Conservation (phyloP, 2,329 filamentous ascomycete genomes). For the Aspergillus arachidicola region DNA sequence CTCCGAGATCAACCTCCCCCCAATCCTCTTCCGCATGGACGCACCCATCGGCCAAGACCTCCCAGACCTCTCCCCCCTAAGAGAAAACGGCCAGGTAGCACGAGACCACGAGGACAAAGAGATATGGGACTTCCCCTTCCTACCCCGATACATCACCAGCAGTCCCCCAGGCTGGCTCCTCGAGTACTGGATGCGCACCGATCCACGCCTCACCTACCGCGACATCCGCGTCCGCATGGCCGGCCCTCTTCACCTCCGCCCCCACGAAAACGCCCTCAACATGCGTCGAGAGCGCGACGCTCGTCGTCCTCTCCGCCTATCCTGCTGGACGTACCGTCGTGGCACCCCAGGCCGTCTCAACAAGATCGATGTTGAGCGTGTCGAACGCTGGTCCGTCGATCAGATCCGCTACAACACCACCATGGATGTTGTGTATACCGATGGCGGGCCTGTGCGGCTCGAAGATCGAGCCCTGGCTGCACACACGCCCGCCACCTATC, state of each 20-base stretch:
- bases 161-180: constrained; percentile 30
- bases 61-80: constrained; percentile 7
- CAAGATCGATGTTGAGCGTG: constrained; percentile 28
- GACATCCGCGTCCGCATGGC: constrained; percentile 35
- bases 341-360: constrained; percentile 15
- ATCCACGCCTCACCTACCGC: constrained; percentile 28
- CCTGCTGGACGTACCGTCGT: constrained; percentile 29
- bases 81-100: constrained; percentile 20
- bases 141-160: constrained; percentile 32
- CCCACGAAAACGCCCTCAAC: constrained; percentile 29
- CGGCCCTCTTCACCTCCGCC: constrained; percentile 16
- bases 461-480: constrained; percentile 19
- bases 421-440: constrained; percentile 22
- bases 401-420: constrained; percentile 32
- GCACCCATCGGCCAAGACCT: constrained; percentile 7
- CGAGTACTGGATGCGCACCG: constrained; percentile 35
- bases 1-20: constrained; percentile 22
- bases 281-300: constrained; percentile 32
- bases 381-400: constrained; percentile 25
- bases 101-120: constrained; percentile 16
- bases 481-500: constrained; percentile 11
- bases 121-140: constrained; percentile 28
- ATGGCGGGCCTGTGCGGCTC: constrained; percentile 16
- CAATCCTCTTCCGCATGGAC: constrained; percentile 29
- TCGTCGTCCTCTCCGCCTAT: constrained; percentile 27